Evolutionary conservation across 192 early-diverging fungal genomes (phyloP).

Genomic region (Rhizophagus prolifer): DNA sequence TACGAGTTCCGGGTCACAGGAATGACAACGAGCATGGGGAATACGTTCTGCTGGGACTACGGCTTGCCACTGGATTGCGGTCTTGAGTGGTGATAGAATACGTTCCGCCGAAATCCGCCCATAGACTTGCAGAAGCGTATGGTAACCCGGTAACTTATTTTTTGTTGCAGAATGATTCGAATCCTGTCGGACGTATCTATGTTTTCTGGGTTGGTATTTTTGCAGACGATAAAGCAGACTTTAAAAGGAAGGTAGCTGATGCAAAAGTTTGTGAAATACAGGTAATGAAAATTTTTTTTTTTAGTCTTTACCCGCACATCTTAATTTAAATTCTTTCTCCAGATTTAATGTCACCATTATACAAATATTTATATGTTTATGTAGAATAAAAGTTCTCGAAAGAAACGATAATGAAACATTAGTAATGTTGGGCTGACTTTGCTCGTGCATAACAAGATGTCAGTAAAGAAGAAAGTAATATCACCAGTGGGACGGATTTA

Average conservation of each 20-base stretch:
- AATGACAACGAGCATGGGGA: too few relatives aligned
- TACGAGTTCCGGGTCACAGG: too few relatives aligned
- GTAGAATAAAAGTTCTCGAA: constrained; percentile 28
- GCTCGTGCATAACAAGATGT: too few relatives aligned
- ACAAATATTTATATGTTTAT: constrained; percentile 30
- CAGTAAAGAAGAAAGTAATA: constrained; percentile 26
- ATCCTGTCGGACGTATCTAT: not conserved
- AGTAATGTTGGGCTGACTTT: not conserved
- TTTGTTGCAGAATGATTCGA: not conserved
- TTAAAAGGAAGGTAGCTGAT: not conserved
- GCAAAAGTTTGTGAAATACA: not conserved
- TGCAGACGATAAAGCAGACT: not conserved
- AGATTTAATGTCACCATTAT: constrained; percentile 25
- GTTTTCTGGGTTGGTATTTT: too few relatives aligned
- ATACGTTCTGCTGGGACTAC: constrained; percentile 20
- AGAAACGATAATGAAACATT: constrained; percentile 16
- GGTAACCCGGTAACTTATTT: not conserved
- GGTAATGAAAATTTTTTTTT: constrained; percentile 8
- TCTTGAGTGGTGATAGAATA: constrained; percentile 23
- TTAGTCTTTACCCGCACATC: constrained; percentile 26
- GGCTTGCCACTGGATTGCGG: constrained; percentile 25
- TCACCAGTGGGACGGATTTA: constrained; percentile 23
- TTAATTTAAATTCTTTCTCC: constrained; percentile 13
- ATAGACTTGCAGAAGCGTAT: not conserved
- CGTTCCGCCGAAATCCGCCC: constrained; percentile 24